phyloP scores from a whole-genome alignment of 306 rosid species.

The Rubus parviflorus region DNA sequence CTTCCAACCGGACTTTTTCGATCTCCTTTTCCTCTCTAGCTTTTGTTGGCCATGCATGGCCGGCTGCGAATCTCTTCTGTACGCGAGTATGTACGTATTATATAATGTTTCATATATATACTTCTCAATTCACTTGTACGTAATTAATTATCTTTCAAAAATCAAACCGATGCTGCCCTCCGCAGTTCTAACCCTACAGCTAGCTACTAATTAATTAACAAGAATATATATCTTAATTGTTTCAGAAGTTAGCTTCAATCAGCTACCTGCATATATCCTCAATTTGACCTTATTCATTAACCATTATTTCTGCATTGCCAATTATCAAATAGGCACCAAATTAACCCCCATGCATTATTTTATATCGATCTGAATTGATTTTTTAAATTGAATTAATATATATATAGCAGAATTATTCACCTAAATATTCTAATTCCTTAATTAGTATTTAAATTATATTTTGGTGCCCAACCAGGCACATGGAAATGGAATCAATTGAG shows the following conservation, averaged over 20 bases:
- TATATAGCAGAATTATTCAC: not conserved
- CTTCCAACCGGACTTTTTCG: not conserved
- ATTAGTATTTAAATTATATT: not conserved
- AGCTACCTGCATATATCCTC: not conserved
- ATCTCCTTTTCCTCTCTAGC: not conserved
- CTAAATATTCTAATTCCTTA: not conserved
- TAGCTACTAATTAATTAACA: not conserved
- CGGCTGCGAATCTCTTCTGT: not conserved
- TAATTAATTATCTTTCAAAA: not conserved
- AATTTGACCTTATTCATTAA: not conserved
- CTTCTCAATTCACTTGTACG: not conserved
- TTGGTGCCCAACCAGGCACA: not conserved
- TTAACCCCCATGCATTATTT: not conserved
- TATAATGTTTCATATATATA: not conserved
- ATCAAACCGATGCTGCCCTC: not conserved
- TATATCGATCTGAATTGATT: not conserved
- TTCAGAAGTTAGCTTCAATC: not conserved
- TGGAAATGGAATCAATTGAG: conserved; percentile 3
- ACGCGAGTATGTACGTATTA: not conserved
- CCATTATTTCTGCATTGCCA: not conserved
- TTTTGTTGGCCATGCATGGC: not conserved
- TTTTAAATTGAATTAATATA: too few species aligned
- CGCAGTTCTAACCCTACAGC: not conserved
- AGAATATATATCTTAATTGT: not conserved
- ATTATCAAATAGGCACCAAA: not conserved